A percentile compares a stretch with the other conserved stretches of the same genome.
phyloP scores from a whole-genome alignment of 2,329 filamentous ascomycete species.

The Mariannaea elegans region DNA sequence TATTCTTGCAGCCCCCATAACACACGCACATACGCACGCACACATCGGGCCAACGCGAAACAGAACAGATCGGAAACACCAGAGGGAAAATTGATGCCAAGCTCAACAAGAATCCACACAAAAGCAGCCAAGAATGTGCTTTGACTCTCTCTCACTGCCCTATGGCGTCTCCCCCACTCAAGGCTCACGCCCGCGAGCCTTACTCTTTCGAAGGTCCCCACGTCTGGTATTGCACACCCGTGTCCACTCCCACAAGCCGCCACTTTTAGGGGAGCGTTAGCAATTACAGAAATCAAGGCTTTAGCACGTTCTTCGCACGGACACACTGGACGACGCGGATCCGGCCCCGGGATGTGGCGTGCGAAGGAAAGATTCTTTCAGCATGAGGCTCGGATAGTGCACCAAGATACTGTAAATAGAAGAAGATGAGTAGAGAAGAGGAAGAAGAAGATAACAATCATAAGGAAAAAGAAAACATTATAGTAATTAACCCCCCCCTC shows the following conservation, averaged over 20 bases:
- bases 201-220: no score
- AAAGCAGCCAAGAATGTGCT: background rate
- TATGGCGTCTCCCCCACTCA: background rate
- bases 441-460: background rate
- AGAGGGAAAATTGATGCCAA: background rate
- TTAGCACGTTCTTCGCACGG: background rate
- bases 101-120: background rate
- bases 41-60: background rate
- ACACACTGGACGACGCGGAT: constrained; percentile 13
- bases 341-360: background rate
- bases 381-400: no score
- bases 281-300: background rate
- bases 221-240: no score
- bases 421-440: background rate
- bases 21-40: background rate
- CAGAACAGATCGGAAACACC: background rate
- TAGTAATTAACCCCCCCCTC: background rate
- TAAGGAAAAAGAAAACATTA: background rate
- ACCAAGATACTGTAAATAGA: background rate
- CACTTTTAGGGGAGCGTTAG: background rate
- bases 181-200: background rate
- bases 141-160: background rate
- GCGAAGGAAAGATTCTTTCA: background rate
- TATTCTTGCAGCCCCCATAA: constrained; percentile 9
- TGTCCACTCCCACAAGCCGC: constrained; percentile 4